A percentile compares a stretch with the other conserved stretches of the same genome.
phyloP scores from a whole-genome alignment of 1,284 basidiomycete genomes.

The Thelephora terrestris region DNA sequence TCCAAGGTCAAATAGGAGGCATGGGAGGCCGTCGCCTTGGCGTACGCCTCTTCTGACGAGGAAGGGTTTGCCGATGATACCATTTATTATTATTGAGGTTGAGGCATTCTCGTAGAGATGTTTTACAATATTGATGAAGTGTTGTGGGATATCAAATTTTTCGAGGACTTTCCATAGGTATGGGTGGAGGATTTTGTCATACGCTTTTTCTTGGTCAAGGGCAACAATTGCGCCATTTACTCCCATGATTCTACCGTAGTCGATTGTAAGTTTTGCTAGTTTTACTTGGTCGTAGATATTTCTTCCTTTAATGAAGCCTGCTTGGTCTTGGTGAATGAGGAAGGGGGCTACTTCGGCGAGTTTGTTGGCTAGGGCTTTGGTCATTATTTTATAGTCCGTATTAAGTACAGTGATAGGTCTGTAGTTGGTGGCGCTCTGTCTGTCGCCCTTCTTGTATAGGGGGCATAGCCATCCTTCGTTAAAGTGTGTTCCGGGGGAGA shows the following conservation, averaged over 20 bases:
- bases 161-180: neutral
- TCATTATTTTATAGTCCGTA: no score
- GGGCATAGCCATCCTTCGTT: no score
- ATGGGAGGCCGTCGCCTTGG: constrained; percentile 16
- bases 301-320: constrained; percentile 25
- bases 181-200: neutral
- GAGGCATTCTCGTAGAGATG: neutral
- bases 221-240: no score
- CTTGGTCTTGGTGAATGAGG: no score
- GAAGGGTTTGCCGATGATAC: neutral
- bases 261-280: constrained; percentile 16
- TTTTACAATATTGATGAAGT: neutral
- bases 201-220: no score
- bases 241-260: no score
- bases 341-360: no score
- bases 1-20: constrained; percentile 28
- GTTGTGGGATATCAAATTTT: neutral
- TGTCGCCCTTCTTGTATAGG: no score
- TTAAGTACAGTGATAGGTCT: no score
- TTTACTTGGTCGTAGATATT: constrained; percentile 23
- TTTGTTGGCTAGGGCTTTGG: no score
- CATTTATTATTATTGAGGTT: neutral
- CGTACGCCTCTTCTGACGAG: neutral
- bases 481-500: no score
- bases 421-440: no score